Base-by-base conservation (phyloP, 2,329 filamentous ascomycete species). In the Curvularia sp. region DNA sequence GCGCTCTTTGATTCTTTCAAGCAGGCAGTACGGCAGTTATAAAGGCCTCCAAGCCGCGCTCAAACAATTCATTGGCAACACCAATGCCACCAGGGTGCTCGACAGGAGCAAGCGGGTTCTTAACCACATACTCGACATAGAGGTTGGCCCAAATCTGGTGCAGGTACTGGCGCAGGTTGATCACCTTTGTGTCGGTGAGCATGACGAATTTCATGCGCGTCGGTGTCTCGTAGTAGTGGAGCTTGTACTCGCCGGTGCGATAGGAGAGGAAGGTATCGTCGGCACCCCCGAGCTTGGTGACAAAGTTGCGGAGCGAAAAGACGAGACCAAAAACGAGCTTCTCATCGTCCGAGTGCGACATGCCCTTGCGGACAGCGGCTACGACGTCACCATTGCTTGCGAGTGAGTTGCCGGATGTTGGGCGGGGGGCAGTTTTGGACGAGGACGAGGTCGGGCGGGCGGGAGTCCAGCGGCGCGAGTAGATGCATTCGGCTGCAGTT, bases 61-160 rank as follows among this genome's bases (percentile, higher is more conserved):
- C 86, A 66, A 89, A 89, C 54, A 89, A 76, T 74, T 89, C 86
- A 66, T 88, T 89, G 57, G 86, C 84, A 38, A 89, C 86, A 2
- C 86, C 86, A 31, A 86, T 76, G 12, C 86, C 86, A 9, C 84
- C 83, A 0, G 85, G 83, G 72, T 88, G 86, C 68, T 88, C 86
- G 1, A 82, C 77, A 0, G 86, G 86, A 35, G 85, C 84, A 20
- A 89, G 77, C 3, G 86, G 86, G 60, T 87, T 88, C 72, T 89
- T 89, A 50, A 88, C 85, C 30, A 89, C 86, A 72, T 95, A 99
- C 81, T 99, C 95, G 18, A 99, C 94, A 81, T 95, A 99, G 24
- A 98, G 86, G 76, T 96, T 98, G 58, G 97, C 96, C 78, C 97
- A 99, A 63, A 99, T 97, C 84, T 99, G 95, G 76, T 99, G 93